Evolutionary conservation across 208 protist species (phyloP).

Genomic region (Leishmania gerbilli): DNA sequence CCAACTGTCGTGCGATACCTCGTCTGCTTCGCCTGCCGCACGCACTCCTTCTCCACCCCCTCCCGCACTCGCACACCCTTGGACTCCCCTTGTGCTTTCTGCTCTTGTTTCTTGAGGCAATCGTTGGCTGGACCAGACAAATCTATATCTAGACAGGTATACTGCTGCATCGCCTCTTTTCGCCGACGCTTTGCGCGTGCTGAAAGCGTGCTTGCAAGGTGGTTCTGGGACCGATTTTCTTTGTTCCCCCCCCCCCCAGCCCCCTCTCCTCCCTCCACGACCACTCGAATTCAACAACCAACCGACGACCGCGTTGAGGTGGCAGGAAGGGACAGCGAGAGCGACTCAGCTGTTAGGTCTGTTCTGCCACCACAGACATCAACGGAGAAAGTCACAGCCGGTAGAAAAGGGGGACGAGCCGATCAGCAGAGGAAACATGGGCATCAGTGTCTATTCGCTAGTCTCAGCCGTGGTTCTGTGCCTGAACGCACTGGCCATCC

Average conservation of each 20-base stretch:
- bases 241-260: too few species aligned
- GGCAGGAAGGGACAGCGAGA: neutral
- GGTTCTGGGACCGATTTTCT: neutral
- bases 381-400: neutral
- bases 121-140: neutral
- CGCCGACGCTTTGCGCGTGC: neutral
- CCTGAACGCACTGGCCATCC: constrained; percentile 82
- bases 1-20: neutral
- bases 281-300: neutral
- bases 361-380: neutral
- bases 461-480: constrained; percentile 54
- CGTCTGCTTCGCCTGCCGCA: neutral
- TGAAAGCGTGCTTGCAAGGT: neutral
- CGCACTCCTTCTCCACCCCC: neutral
- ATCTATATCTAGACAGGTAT: neutral
- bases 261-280: neutral
- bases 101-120: neutral
- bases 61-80: neutral
- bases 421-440: constrained; percentile 36
- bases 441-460: constrained; percentile 72
- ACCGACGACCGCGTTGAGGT: neutral
- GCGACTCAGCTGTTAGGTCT: too few species aligned
- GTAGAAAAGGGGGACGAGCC: neutral
- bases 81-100: neutral
- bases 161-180: neutral